Evolutionary conservation across 331 rosid species (phyloP), one percentile per base, ranked within the genome.

Genomic region (Quercus phellos): DNA sequence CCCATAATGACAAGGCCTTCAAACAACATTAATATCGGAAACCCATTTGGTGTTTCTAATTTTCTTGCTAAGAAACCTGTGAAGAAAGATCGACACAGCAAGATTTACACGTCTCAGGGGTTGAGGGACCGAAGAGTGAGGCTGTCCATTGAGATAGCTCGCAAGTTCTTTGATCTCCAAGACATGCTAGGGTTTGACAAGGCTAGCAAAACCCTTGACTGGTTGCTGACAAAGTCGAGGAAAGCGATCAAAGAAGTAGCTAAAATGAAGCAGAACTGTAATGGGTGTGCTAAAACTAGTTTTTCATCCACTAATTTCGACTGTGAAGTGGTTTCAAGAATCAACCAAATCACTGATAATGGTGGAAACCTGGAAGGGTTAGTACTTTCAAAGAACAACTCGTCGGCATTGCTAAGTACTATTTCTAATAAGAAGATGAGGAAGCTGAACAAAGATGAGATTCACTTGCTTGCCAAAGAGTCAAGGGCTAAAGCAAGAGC

Each of bases 121-220:
- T 73, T 90, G 80, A 87, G 99, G 38, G 99, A 94, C 61, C 78
- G 99, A 4, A 83, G 99, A 81, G 99, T 94, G 7, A 89, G 99
- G 66, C 70, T 94, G 7, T 94, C 98, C 66, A 88, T 94, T 26
- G 94, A 85, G 56, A 90, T 92, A 2, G 92, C 99, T 21, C 76
- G 99, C 2, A 88, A 92, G 88, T 94, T 94, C 93, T 94, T 94
- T 43, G 99, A 94, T 87, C 98, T 94, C 55, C 99, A 94, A 74
- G 99, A 94, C 84, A 83, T 86, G 93, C 74, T 94, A 89, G 99
- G 99, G 90, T 90, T 90, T 61, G 98, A 94, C 86, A 94, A 88
- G 77, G 98, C 99, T 14, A 94, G 99, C 76, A 88, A 85, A 72
- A 94, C 99, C 78, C 90, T 94, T 4, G 98, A 94, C n/a, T 94